phyloP scores from a whole-genome alignment of 768 basidiomycete genomes.

The Leccinum rimulosum region DNA sequence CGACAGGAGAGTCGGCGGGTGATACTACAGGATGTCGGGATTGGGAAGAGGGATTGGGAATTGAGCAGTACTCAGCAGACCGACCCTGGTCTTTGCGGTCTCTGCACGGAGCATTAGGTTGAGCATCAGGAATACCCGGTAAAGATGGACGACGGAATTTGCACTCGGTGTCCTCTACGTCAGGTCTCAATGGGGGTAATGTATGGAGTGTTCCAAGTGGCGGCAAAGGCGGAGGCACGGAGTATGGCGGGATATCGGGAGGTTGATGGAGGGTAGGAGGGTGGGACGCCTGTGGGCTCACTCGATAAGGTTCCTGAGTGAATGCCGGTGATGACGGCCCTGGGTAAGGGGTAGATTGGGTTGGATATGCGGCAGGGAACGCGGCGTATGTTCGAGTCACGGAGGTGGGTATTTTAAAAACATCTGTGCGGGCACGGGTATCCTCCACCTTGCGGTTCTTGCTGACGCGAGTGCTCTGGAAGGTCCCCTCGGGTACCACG shows the following conservation, averaged over 20 bases:
- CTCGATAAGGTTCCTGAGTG: slow-evolving; percentile 24
- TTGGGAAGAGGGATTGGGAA: background rate
- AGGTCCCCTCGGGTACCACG: slow-evolving; percentile 62
- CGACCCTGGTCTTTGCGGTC: slow-evolving; percentile 19
- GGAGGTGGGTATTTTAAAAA: slow-evolving; percentile 31
- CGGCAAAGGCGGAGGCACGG: slow-evolving; percentile 26
- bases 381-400: slow-evolving; percentile 41
- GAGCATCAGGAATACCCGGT: slow-evolving; percentile 13
- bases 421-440: slow-evolving; percentile 28
- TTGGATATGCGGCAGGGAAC: slow-evolving; percentile 36
- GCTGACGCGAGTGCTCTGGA: slow-evolving; percentile 62
- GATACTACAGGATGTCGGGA: slow-evolving; percentile 6
- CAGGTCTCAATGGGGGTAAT: slow-evolving; percentile 28
- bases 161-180: slow-evolving; percentile 27
- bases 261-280: slow-evolving; percentile 15
- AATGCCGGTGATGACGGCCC: slow-evolving; percentile 22
- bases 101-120: slow-evolving; percentile 3
- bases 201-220: slow-evolving; percentile 21
- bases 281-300: slow-evolving; percentile 25
- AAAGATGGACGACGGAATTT: slow-evolving; percentile 34
- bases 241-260: slow-evolving; percentile 28
- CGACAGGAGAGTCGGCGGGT: slow-evolving; percentile 3
- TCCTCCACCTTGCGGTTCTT: slow-evolving; percentile 50
- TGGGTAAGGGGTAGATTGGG: slow-evolving; percentile 25
- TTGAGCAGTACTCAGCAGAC: slow-evolving; percentile 10